A percentile compares a stretch with the other conserved stretches of the same genome.
phyloP scores from a whole-genome alignment of 805 yeast species.

The Scheffersomyces coipomensis region DNA sequence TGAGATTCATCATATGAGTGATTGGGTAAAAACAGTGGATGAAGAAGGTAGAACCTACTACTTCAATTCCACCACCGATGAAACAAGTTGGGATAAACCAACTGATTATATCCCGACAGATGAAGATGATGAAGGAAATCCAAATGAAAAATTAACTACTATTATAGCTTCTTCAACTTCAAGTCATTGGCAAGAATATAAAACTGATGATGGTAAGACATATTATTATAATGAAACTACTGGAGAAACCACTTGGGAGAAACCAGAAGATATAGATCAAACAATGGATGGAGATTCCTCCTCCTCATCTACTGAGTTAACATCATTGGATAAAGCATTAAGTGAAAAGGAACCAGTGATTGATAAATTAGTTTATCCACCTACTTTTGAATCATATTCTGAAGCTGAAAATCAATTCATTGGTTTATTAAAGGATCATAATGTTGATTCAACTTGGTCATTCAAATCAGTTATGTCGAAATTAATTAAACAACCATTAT shows the following conservation, averaged over 20 bases:
- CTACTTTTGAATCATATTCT: background rate
- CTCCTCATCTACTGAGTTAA: background rate
- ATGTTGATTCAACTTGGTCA: conserved; percentile 75
- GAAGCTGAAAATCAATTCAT: conserved; percentile 45
- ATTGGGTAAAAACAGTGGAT: conserved; percentile 67
- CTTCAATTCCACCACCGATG: conserved; percentile 61
- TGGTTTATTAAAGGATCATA: conserved; percentile 49
- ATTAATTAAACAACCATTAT: conserved; percentile 58
- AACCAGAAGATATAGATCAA: conserved; percentile 56
- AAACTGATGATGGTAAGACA: conserved; percentile 53
- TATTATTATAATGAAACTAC: conserved; percentile 71
- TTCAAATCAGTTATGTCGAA: conserved; percentile 62
- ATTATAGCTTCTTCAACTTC: conserved; percentile 4
- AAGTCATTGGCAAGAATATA: conserved; percentile 39
- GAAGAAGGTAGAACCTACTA: conserved; percentile 71
- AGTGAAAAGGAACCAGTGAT: conserved; percentile 5
- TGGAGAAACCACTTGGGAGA: conserved; percentile 74
- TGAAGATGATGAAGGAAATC: conserved; percentile 81
- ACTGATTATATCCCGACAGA: conserved; percentile 59
- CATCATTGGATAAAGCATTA: conserved; percentile 2
- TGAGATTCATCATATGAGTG: conserved; percentile 9
- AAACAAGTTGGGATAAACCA: conserved; percentile 84
- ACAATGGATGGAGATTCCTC: background rate
- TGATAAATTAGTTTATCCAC: background rate
- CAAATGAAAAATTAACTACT: conserved; percentile 48